These are phyloP conservation scores for Niveomyces coronatus DNA, from an alignment of 2,329 filamentous ascomycete species.

Conservation along the genomic window DNA sequence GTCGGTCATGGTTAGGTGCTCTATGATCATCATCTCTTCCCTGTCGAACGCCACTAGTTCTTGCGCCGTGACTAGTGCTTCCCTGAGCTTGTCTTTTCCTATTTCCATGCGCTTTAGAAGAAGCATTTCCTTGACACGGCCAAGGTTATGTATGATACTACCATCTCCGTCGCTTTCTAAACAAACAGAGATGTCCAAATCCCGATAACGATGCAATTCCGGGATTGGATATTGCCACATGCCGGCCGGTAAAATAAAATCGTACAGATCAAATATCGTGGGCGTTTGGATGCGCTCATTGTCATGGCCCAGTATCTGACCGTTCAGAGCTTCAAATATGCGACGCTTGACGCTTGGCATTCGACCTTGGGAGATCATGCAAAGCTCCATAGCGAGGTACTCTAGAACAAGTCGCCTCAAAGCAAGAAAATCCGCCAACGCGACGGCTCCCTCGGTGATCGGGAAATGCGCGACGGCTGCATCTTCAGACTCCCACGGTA, in stretches of 20 bases:
- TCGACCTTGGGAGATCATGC: conserved; percentile 59
- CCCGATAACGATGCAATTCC: conserved; percentile 48
- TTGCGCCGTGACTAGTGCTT: conserved; percentile 37
- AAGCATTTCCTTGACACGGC: conserved; percentile 64
- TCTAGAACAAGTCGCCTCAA: conserved; percentile 70
- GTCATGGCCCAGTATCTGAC: conserved; percentile 57
- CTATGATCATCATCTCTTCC: conserved; percentile 50
- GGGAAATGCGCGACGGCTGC: conserved; percentile 57
- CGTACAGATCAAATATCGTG: conserved; percentile 84
- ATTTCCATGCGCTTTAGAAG: conserved; percentile 57
- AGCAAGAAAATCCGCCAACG: conserved; percentile 67
- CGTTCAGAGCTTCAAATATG: conserved; percentile 65
- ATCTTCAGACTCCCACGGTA: conserved; percentile 63
- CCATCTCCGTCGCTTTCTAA: conserved; percentile 48
- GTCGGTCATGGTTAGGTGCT: conserved; percentile 54
- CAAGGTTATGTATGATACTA: conserved; percentile 54
- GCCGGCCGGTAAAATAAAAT: conserved; percentile 58
- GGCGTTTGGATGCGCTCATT: conserved; percentile 57
- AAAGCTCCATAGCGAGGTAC: conserved; percentile 78
- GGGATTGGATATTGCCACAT: conserved; percentile 43
- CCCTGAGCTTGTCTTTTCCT: neutral
- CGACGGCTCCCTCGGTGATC: conserved; percentile 52
- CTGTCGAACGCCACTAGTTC: conserved; percentile 40
- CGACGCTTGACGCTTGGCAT: conserved; percentile 60
- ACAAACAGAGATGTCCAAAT: conserved; percentile 58